Conservation (phyloP, 768 basidiomycete genomes). For the Epithele typhae region DNA sequence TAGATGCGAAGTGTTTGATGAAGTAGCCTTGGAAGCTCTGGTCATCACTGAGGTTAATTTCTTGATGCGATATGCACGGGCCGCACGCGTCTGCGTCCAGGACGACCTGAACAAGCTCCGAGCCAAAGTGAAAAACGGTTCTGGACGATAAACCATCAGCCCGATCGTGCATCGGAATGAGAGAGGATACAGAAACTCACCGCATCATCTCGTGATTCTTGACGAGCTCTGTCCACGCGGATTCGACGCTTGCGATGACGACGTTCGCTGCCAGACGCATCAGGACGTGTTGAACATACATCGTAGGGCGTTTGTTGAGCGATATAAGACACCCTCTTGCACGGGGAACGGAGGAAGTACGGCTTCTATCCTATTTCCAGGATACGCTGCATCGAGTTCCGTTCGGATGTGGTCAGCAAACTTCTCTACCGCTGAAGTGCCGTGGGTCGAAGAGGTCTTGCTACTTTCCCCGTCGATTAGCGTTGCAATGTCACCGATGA, state of each 20-base stretch:
- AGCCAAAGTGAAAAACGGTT: slow-evolving; percentile 30
- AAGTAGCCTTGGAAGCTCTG: slow-evolving; percentile 18
- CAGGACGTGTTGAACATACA: slow-evolving; percentile 44
- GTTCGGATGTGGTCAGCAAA: slow-evolving; percentile 1
- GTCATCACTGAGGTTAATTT: slow-evolving; percentile 5
- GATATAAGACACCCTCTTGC: slow-evolving; percentile 44
- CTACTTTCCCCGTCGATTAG: slow-evolving; percentile 1
- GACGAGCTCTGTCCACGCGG: slow-evolving; percentile 32
- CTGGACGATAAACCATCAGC: slow-evolving; percentile 9
- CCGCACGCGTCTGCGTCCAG: slow-evolving; percentile 13
- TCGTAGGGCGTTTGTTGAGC: slow-evolving; percentile 32
- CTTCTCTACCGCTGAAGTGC: neutral
- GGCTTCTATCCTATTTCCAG: neutral
- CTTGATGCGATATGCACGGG: slow-evolving; percentile 18
- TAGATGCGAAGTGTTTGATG: slow-evolving; percentile 17
- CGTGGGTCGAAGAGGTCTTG: neutral
- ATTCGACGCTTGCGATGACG: slow-evolving; percentile 22
- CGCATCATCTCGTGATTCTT: slow-evolving; percentile 25
- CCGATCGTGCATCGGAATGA: neutral
- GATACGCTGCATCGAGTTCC: slow-evolving; percentile 6
- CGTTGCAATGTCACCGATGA: slow-evolving; percentile 19
- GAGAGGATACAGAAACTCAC: slow-evolving; percentile 5
- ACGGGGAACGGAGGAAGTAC: slow-evolving; percentile 41
- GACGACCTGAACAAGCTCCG: slow-evolving; percentile 26
- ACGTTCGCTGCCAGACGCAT: slow-evolving; percentile 24